Conservation (phyloP, 495 filamentous ascomycete genomes). For the Penicillium cataractarum region DNA sequence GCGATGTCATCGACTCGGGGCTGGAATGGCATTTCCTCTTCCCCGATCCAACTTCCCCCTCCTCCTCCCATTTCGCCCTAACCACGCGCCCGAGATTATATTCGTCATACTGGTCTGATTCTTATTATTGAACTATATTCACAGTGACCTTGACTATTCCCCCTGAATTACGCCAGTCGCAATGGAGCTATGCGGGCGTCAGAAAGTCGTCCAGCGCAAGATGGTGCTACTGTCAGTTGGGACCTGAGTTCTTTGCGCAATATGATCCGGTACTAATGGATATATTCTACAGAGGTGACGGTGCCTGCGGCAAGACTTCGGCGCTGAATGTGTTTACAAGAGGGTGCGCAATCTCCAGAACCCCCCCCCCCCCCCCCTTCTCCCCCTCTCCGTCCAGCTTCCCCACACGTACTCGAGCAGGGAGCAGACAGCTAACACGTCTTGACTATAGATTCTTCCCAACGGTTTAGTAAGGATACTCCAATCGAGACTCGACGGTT, state of each 20-base stretch:
- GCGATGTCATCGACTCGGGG: constrained; percentile 49
- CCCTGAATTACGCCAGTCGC: constrained; percentile 13
- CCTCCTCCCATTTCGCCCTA: constrained; percentile 18
- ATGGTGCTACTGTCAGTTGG: constrained; percentile 87
- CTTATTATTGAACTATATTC: background rate
- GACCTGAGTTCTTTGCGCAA: background rate
- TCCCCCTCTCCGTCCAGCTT: constrained; percentile 4
- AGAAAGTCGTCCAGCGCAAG: constrained; percentile 92
- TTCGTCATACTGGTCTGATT: background rate
- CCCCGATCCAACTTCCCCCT: constrained; percentile 6
- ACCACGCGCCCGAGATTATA: constrained; percentile 1
- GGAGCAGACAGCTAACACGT: constrained; percentile 26
- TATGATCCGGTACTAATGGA: constrained; percentile 21
- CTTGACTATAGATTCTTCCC: constrained; percentile 77
- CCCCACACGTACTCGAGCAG: constrained; percentile 3
- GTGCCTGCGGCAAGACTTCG: constrained; percentile 97
- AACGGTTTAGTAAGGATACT: constrained; percentile 78
- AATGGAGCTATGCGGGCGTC: constrained; percentile 60
- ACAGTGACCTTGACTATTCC: background rate
- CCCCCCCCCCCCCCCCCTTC: constrained; percentile 18
- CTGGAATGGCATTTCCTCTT: constrained; percentile 32
- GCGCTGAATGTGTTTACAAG: constrained; percentile 97
- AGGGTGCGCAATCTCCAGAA: constrained; percentile 63
- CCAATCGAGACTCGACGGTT: background rate
- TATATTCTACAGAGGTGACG: constrained; percentile 73